phyloP scores from a whole-genome alignment of 1,284 basidiomycete species.

The Leccinum pachyderme region DNA sequence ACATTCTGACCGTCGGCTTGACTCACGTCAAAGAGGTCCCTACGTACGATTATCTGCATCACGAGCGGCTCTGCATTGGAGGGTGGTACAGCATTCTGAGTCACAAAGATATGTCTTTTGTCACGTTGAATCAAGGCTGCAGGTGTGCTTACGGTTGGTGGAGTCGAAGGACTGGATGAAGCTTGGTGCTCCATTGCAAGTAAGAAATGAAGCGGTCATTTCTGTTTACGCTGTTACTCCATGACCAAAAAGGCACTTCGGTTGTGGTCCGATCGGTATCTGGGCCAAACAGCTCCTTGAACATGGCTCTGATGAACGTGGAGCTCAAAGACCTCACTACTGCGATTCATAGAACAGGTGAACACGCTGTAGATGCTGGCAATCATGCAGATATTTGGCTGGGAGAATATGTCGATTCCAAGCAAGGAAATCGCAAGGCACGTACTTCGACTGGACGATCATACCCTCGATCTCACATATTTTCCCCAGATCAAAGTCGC shows the following conservation, averaged over 20 bases:
- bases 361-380: constrained; percentile 20
- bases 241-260: not conserved
- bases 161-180: not conserved
- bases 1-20: not conserved
- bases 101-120: not conserved
- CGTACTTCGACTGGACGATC: not conserved
- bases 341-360: constrained; percentile 14
- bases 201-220: too few species aligned
- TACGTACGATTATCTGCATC: constrained; percentile 47
- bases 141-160: not conserved
- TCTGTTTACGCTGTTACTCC: not conserved
- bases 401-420: constrained; percentile 19
- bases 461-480: not conserved
- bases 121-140: not conserved
- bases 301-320: constrained; percentile 12
- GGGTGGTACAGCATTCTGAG: not conserved
- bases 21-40: constrained; percentile 44
- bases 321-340: constrained; percentile 25
- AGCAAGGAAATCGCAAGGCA: constrained; percentile 6
- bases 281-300: not conserved
- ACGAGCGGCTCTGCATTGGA: constrained; percentile 30
- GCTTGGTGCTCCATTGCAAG: not conserved
- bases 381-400: constrained; percentile 29
- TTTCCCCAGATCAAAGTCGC: constrained; percentile 16
- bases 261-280: not conserved